Evolutionary conservation across 169 alveolate genomes (phyloP), one percentile per base, ranked within the genome.

Genomic region (Eimeria sp.): DNA sequence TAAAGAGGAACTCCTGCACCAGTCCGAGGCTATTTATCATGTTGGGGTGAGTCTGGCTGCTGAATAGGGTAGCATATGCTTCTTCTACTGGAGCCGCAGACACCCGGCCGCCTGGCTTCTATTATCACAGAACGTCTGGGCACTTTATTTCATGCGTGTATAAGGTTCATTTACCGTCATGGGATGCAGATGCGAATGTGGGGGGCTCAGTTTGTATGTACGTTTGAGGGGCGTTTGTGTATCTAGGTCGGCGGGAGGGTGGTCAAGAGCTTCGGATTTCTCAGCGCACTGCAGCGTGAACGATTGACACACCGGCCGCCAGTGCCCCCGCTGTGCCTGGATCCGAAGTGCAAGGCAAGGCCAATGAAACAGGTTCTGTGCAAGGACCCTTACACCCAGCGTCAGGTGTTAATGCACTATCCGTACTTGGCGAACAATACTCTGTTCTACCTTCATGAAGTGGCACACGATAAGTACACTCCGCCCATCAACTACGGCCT

Each of bases 341-440:
- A 92, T 61, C 76, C 67, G 61, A 88, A 86, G 92, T 92, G 96
- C 89, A 87, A 84, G 25, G 90, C 96, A 58, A 51, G 92, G 47
- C 91, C 98, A 67, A 97, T 97, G 65, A 97, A 97, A 58, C 98
- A 97, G 95, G 97, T 95, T 87, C 88, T 97, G 65, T 95, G 98
- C 88, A 95, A 95, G 83, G 99, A 98, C 94, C 99, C 99, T 27
- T 98, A 98, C 92, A 97, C 98, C 43, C 98, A 98, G 95, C 97
- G 98, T 89, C 99, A 98, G 96, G 97, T 98, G 82, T 95, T 98
- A 70, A 97, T 98, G 70, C 98, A 97, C 95, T 98, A 98, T 82
- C 99, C 99, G 25, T 97, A 98, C 89, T 95, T 98, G 97, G 95
- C 96, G 40, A 94, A 87, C 88, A 86, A 89, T 54, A 78, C 95